These are phyloP conservation scores for Phytophthora rubi DNA, from an alignment of 352 stramenopile genomes.

Conservation along the genomic window DNA sequence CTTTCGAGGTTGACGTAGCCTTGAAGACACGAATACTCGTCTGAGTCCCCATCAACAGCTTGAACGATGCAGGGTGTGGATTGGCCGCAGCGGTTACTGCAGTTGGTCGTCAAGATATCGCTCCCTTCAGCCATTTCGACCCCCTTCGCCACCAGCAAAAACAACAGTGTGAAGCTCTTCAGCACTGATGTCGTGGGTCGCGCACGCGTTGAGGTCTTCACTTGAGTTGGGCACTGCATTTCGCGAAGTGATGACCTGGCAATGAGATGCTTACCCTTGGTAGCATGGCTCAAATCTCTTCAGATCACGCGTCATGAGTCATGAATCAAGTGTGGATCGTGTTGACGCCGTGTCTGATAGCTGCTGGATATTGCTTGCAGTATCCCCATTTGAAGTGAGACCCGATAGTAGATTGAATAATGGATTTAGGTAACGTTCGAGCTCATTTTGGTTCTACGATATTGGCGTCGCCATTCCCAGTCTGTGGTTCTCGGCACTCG, in stretches of 20 bases:
- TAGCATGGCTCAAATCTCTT: neutral
- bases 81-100: conserved; percentile 1
- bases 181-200: neutral
- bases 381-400: neutral
- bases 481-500: conserved; percentile 10
- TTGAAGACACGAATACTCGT: neutral
- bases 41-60: neutral
- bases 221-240: neutral
- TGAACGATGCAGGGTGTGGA: conserved; percentile 9
- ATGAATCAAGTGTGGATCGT: conserved; percentile 13
- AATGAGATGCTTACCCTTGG: neutral
- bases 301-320: neutral
- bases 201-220: neutral
- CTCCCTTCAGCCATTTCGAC: neutral
- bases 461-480: neutral
- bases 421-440: neutral
- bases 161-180: neutral
- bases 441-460: conserved; percentile 1
- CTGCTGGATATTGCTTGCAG: conserved; percentile 7
- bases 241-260: conserved; percentile 1
- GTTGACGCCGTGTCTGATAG: neutral
- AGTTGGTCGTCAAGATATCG: conserved; percentile 9
- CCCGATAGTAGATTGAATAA: neutral
- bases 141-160: neutral
- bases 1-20: neutral